Percentiles rank a stretch among this genome's conserved stretches.
phyloP scores from a whole-genome alignment of 306 rosid species.

The Cicer arietinum region DNA sequence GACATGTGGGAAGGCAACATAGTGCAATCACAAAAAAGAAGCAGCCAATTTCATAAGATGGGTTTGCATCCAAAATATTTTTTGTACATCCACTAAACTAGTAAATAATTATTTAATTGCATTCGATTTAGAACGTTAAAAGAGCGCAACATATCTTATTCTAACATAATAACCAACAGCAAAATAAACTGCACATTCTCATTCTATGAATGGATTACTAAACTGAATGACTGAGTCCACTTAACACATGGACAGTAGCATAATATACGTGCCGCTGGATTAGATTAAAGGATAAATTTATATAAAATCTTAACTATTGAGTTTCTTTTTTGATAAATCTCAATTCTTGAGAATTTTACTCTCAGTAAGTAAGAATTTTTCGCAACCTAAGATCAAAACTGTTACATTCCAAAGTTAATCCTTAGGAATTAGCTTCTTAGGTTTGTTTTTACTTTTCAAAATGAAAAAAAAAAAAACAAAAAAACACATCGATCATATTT shows the following conservation, averaged over 20 bases:
- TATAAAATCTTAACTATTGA: neutral
- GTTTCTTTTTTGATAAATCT: neutral
- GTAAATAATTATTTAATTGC: neutral
- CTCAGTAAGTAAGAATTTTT: neutral
- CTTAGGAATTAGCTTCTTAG: neutral
- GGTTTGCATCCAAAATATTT: neutral
- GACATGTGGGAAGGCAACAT: neutral
- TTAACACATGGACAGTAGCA: neutral
- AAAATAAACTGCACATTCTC: neutral
- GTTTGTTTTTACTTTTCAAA: neutral
- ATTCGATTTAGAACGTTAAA: neutral
- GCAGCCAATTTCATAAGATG: neutral
- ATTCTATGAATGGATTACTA: neutral
- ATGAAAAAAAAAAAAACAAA: neutral
- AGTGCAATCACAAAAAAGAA: constrained; percentile 9
- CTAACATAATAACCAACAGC: neutral
- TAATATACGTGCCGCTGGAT: neutral
- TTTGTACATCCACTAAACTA: neutral
- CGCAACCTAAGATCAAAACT: neutral
- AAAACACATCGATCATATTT: neutral
- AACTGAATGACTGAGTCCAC: neutral
- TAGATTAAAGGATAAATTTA: neutral
- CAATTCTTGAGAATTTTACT: neutral
- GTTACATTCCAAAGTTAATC: neutral
- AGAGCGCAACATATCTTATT: neutral